A percentile compares a stretch with the other conserved stretches of the same genome.
Conservation (phyloP, 768 basidiomycete species). For the Leccinum subtestaceum region DNA sequence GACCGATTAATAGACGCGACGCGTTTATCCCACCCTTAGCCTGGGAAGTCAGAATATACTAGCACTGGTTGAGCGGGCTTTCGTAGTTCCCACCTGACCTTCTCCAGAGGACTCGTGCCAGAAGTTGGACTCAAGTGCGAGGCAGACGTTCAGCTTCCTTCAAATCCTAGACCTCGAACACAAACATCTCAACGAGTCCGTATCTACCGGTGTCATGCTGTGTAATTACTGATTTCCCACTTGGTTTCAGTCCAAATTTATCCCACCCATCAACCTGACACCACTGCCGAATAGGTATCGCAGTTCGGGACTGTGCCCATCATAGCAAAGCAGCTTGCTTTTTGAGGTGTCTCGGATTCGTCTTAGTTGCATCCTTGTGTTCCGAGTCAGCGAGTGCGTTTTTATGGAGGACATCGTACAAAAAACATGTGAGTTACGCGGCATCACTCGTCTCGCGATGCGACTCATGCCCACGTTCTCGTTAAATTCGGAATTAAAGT, state of each 20-base stretch:
- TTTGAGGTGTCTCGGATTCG: background rate
- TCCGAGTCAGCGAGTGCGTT: background rate
- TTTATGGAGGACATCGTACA: constrained; percentile 12
- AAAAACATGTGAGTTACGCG: constrained; percentile 11
- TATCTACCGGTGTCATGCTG: background rate
- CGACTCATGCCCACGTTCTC: background rate
- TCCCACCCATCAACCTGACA: background rate
- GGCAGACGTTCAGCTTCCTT: background rate
- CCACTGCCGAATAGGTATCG: background rate
- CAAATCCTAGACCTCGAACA: background rate
- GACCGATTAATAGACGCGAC: background rate
- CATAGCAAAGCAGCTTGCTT: background rate
- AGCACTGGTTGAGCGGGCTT: background rate
- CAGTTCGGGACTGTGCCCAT: background rate
- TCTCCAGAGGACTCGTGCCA: background rate
- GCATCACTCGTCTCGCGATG: background rate
- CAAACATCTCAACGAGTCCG: background rate
- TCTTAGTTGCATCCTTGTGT: background rate
- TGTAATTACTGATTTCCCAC: background rate
- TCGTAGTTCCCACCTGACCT: background rate
- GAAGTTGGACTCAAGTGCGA: too few species aligned
- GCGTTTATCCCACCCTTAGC: background rate
- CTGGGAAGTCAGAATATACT: too few species aligned
- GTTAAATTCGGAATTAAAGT: constrained; percentile 4
- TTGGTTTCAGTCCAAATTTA: background rate